phyloP scores from a whole-genome alignment of 306 rosid genomes.

The Potentilla sterilis region DNA sequence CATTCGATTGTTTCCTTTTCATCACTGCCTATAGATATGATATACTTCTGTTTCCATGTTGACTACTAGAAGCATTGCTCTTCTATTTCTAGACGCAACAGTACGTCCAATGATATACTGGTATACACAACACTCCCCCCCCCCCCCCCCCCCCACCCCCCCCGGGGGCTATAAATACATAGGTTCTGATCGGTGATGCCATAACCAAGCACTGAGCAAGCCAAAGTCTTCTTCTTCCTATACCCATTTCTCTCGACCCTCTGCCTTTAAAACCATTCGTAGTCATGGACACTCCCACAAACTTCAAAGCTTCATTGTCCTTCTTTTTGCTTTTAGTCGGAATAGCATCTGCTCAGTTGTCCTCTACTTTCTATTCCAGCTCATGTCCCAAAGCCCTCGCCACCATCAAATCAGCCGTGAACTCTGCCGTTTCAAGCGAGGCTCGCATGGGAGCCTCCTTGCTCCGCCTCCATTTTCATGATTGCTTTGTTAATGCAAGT shows the following conservation, averaged over 20 bases:
- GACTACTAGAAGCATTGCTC: conserved; percentile 2
- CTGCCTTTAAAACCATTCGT: not conserved
- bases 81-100: not conserved
- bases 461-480: conserved; percentile 87
- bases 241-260: no score
- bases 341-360: conserved; percentile 48
- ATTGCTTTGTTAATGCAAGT: conserved; percentile 83
- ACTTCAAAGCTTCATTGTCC: not conserved
- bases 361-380: conserved; percentile 43
- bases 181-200: not conserved
- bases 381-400: conserved; percentile 60
- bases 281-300: no score
- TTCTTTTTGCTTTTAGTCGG: conserved; percentile 14
- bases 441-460: conserved; percentile 82
- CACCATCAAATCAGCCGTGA: conserved; percentile 41
- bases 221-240: not conserved
- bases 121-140: not conserved
- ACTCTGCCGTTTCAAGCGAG: conserved; percentile 45
- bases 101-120: not conserved
- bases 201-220: not conserved
- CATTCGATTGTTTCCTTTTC: no score
- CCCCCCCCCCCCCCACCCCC: no score
- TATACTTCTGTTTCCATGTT: not conserved
- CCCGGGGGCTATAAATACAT: conserved; percentile 1
- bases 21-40: not conserved